Evolutionary conservation across 2,329 filamentous ascomycete species (phyloP), one percentile per base, ranked within the genome.

Genomic region (Penicillium italicum): DNA sequence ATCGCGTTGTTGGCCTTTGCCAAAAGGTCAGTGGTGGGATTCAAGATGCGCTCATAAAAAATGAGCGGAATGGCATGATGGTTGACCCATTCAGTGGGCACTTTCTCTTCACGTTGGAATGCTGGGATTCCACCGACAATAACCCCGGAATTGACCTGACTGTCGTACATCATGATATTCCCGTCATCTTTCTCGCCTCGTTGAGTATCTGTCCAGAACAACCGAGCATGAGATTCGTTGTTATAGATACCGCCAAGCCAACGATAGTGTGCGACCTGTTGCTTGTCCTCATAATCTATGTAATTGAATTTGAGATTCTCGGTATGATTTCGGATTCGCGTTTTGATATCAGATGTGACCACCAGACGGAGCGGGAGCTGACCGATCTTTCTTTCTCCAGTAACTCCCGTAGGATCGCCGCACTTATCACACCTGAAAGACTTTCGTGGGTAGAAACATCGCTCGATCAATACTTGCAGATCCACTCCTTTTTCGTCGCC

Each of bases 221-320:
- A 60, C 5, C 67, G 66, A 22, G 64, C 65, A 20, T 64, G 60
- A 0, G 26, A 22, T 1, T 62, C 37, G 4, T 62, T 33, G 4
- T 55, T 57, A 51, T 75, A 76, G 14, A 75, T 67, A 1, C 73
- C 72, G 0, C 74, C 74, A 14, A 76, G 55, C 72, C 72, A 75
- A 33, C 71, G 68, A 53, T 75, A 76, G 1, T 53, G 54, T 7
- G 67, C 72, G 2, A 44, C 48, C 10, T 61, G 47, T 11, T 55
- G 26, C 4, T 54, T n/a, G 0, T 61, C 62, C 0, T 61, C 24
- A 1, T 34, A 12, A 47, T 69, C 62, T 3, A 45, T 24, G 45
- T 72, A 72, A 3, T 55, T 26, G 20, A 74, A 57, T 0, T 41
- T 50, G 20, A 74, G 50, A 42, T 68, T 55, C 9, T 59, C 38